Evolutionary conservation across 768 basidiomycete genomes (phyloP), one percentile per base, ranked within the genome.

Genomic region (Boletus rubroflammeus): DNA sequence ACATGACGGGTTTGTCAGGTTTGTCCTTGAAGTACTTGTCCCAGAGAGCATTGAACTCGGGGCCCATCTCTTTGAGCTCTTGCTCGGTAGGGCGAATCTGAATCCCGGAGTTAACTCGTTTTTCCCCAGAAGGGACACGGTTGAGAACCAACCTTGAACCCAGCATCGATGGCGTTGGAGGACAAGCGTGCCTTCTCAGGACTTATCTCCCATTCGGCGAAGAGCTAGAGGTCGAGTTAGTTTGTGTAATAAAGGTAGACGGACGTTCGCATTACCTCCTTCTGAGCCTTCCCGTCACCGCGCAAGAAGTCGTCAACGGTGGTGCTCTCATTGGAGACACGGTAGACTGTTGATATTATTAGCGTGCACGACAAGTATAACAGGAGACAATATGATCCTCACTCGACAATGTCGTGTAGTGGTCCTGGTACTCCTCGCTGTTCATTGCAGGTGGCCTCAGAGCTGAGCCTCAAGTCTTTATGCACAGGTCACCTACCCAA

Each of bases 1-100:
- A 81, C 84, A 86, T 86, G 54, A 86, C 83, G 3, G 85, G 86
- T 75, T 87, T 88, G 75, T 86, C 85, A 50, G 85, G 85, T 75
- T 86, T 87, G 74, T 88, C 82, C 75, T 83, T 85, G 80, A 88
- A 87, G 73, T 88, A 87, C 28, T 36, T 76, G 65, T 88, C 70
- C 82, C 81, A 86, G 45, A 86, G 78, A 57, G 75, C 73, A 61
- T 84, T 84, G 72, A 86, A 87, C 62, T 87, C 85, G 15, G 84
- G 85, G n/a, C 85, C 85, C 84, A 86, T 86, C 68, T 86, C 83
- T 66, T 85, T 86, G 55, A 86, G 72, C 65, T 88, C 86, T 59
- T 76, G 81, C 64, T 81, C 81, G 2, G 82, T 83, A 1, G 85
- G 86, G 31, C 85, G 84, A 60, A 87, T 85, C 84, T 84, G 55